Percentiles rank a stretch among this genome's conserved stretches.
These are phyloP conservation scores for Fusarium sp. DNA, from an alignment of 2,329 filamentous ascomycete genomes.

Conservation along the genomic window DNA sequence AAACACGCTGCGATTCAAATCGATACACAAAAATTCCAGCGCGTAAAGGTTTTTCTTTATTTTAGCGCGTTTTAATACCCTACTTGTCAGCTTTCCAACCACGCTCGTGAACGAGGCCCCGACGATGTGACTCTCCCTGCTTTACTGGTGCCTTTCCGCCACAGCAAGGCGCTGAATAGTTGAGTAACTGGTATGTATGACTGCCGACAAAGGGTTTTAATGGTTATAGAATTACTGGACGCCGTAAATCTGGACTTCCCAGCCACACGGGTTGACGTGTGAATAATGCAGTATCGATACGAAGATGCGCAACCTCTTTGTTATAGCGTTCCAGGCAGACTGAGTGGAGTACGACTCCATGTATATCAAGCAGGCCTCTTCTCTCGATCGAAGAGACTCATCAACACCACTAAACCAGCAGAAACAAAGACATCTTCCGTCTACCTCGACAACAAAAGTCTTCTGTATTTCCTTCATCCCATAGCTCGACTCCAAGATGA, in stretches of 20 bases:
- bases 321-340: conserved; percentile 23
- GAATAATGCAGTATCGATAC: conserved; percentile 26
- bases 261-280: conserved; percentile 20
- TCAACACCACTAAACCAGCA: background rate
- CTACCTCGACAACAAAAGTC: background rate
- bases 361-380: conserved; percentile 34
- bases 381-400: background rate
- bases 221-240: background rate
- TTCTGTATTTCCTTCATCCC: background rate
- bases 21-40: conserved; percentile 1
- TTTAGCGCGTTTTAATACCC: conserved; percentile 4
- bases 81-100: background rate
- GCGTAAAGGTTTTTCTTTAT: background rate
- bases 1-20: conserved; percentile 1
- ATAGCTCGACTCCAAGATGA: conserved; percentile 13
- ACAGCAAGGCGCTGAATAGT: background rate
- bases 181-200: background rate
- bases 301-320: background rate
- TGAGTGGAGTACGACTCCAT: background rate
- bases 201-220: background rate
- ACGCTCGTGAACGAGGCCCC: background rate
- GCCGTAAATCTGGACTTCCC: background rate
- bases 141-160: background rate
- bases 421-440: background rate
- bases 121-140: conserved; percentile 10